These are phyloP conservation scores for Truncatella angustata DNA, from an alignment of 2,329 filamentous ascomycete genomes.

Conservation along the genomic window DNA sequence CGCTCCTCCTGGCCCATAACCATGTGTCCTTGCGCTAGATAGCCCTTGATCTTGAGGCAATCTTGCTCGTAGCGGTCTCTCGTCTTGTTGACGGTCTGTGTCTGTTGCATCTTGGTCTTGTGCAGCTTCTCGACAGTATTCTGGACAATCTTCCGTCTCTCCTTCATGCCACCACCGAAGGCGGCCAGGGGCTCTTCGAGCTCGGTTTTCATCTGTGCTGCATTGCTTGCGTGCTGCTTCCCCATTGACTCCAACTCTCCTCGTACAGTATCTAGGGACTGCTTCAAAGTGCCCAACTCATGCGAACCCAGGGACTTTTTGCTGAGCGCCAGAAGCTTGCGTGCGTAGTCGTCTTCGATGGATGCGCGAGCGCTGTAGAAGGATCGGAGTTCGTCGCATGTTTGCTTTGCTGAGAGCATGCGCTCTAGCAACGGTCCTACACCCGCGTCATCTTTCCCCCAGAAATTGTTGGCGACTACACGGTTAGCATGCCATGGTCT, in stretches of 20 bases:
- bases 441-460: constrained; percentile 98
- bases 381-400: constrained; percentile 86
- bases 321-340: constrained; percentile 81
- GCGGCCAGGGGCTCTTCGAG: constrained; percentile 89
- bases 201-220: constrained; percentile 92
- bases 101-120: constrained; percentile 92
- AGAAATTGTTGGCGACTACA: constrained; percentile 97
- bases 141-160: constrained; percentile 94
- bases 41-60: constrained; percentile 96
- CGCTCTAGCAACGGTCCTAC: constrained; percentile 88
- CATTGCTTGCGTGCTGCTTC: constrained; percentile 88
- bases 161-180: constrained; percentile 93
- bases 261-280: constrained; percentile 82
- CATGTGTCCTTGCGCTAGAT: constrained; percentile 98
- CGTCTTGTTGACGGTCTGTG: constrained; percentile 88
- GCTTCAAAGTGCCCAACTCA: constrained; percentile 79
- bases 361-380: constrained; percentile 91
- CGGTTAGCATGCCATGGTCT: constrained; percentile 19
- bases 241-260: constrained; percentile 90
- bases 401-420: constrained; percentile 92
- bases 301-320: constrained; percentile 87
- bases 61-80: constrained; percentile 96
- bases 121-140: constrained; percentile 89
- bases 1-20: constrained; percentile 99
- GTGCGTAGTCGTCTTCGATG: constrained; percentile 94